Conservation (phyloP, 2,329 filamentous ascomycete genomes). For the Arthroderma uncinatum region DNA sequence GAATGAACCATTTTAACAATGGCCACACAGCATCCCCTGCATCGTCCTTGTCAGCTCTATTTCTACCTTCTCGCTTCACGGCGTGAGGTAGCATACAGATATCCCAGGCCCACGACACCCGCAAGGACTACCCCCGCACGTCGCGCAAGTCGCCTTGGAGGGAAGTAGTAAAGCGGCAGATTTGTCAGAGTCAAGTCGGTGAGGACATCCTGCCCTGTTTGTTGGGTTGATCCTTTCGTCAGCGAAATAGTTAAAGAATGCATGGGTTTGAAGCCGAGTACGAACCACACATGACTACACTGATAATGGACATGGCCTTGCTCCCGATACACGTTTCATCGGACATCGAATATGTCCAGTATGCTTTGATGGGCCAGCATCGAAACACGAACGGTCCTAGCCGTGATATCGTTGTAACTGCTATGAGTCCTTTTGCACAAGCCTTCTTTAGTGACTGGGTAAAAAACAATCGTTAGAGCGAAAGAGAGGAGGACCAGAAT, state of each 20-base stretch:
- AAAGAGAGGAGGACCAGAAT: background rate
- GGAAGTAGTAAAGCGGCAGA: slow-evolving; percentile 4
- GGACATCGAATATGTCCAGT: slow-evolving; percentile 32
- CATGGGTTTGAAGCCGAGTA: background rate
- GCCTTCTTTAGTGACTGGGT: background rate
- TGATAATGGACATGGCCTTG: background rate
- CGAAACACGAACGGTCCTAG: slow-evolving; percentile 39
- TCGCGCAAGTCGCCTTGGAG: slow-evolving; percentile 14
- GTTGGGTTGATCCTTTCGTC: background rate
- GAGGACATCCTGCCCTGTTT: slow-evolving; percentile 1
- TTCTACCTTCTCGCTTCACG: background rate
- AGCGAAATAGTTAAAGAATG: background rate
- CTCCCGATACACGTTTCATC: background rate
- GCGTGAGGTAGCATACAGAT: slow-evolving; percentile 25
- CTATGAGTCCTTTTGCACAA: background rate
- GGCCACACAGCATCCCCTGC: slow-evolving; percentile 32
- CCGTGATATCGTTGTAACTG: slow-evolving; percentile 22
- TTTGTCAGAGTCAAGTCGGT: background rate
- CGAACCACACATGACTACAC: slow-evolving; percentile 1
- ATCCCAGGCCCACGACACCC: slow-evolving; percentile 34
- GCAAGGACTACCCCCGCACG: slow-evolving; percentile 32
- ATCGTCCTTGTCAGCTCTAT: background rate
- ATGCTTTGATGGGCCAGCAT: slow-evolving; percentile 36
- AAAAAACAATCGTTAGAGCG: background rate
- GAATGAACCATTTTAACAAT: slow-evolving; percentile 33